Percentiles rank a stretch among this genome's conserved stretches.
Evolutionary conservation across 805 yeast genomes (phyloP).

Genomic region (Candida insectalens): DNA sequence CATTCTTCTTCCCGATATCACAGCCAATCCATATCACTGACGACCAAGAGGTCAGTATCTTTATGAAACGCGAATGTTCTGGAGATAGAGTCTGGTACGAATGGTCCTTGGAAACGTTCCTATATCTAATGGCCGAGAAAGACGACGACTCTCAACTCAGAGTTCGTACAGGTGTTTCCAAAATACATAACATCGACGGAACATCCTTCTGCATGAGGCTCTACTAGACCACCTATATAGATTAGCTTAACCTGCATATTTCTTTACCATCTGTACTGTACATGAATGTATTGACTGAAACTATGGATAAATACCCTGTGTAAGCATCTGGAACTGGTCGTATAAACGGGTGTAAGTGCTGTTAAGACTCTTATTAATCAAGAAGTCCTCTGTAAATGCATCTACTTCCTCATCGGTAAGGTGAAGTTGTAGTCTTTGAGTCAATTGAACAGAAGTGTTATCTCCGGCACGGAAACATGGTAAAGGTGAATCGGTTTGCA

Average conservation of each 20-base stretch:
- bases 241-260: too few species aligned
- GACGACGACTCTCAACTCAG: slow-evolving; percentile 23
- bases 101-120: slow-evolving; percentile 49
- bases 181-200: slow-evolving; percentile 33
- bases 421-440: slow-evolving; percentile 75
- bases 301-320: slow-evolving; percentile 85
- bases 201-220: slow-evolving; percentile 2
- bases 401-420: slow-evolving; percentile 66
- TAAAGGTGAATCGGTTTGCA: slow-evolving; percentile 83
- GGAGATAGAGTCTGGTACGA: slow-evolving; percentile 50
- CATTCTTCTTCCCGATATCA: slow-evolving; percentile 51
- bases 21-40: slow-evolving; percentile 43
- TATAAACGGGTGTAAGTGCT: slow-evolving; percentile 86
- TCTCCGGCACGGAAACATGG: slow-evolving; percentile 91
- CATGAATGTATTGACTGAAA: too few species aligned
- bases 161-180: slow-evolving; percentile 30
- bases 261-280: too few species aligned
- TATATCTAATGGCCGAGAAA: slow-evolving; percentile 21
- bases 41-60: slow-evolving; percentile 43
- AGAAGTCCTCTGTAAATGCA: slow-evolving; percentile 61
- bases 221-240: background rate
- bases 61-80: slow-evolving; percentile 37
- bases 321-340: slow-evolving; percentile 88
- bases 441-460: slow-evolving; percentile 66
- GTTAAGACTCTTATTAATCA: slow-evolving; percentile 77